These are phyloP conservation scores for Cantharellus cinnabarinus DNA, from an alignment of 768 basidiomycete species.

Conservation along the genomic window DNA sequence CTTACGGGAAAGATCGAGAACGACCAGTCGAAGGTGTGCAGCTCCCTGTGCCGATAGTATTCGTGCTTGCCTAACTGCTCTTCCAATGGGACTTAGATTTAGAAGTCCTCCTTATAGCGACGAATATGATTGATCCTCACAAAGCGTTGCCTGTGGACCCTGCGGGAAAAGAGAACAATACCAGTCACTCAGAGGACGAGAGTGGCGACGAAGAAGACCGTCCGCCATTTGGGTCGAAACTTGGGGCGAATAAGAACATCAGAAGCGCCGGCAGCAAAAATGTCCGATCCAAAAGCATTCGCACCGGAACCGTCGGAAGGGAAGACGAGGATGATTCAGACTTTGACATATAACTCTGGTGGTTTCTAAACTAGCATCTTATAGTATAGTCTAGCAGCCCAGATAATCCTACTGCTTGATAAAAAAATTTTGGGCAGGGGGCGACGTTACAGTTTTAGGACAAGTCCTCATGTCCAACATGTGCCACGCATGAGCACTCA, in stretches of 20 bases:
- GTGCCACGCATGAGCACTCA: too few relatives aligned
- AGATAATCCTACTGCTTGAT: too few relatives aligned
- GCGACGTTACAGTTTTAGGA: too few relatives aligned
- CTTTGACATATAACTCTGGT: conserved; percentile 30
- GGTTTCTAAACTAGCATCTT: too few relatives aligned
- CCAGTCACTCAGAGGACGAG: conserved; percentile 23
- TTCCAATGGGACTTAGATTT: conserved; percentile 28
- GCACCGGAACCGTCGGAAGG: not conserved
- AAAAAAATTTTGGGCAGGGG: too few relatives aligned
- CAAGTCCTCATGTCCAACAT: too few relatives aligned
- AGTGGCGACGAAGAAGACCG: conserved; percentile 28
- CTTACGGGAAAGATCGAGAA: conserved; percentile 67
- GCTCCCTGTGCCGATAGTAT: not conserved
- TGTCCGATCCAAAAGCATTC: not conserved
- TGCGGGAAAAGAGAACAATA: conserved; percentile 12
- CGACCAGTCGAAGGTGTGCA: conserved; percentile 52
- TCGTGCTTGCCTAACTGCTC: conserved; percentile 1
- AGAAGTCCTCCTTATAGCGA: conserved; percentile 45
- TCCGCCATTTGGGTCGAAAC: conserved; percentile 28
- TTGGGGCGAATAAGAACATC: conserved; percentile 38
- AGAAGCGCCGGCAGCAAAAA: conserved; percentile 16
- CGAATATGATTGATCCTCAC: conserved; percentile 40
- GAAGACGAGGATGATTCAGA: conserved; percentile 52
- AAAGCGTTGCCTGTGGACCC: conserved; percentile 16
- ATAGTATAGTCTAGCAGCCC: too few relatives aligned